These are phyloP conservation scores for Mortierella sp. DNA, from an alignment of 371 early-diverging fungal species.

Conservation along the genomic window DNA sequence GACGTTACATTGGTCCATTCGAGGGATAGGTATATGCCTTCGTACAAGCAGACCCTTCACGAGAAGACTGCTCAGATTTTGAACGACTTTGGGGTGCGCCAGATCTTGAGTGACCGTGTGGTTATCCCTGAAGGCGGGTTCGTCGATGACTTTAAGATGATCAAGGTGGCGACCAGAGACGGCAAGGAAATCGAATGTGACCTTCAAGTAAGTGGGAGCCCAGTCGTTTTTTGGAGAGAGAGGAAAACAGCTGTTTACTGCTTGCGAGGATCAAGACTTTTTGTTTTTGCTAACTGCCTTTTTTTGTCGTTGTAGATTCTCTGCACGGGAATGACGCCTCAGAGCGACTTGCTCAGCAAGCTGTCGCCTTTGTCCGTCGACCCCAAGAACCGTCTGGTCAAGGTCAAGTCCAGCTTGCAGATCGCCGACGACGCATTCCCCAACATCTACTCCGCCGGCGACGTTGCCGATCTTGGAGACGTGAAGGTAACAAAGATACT, in stretches of 20 bases:
- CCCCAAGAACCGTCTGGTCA: slow-evolving; percentile 63
- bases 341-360: slow-evolving; percentile 61
- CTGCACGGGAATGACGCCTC: slow-evolving; percentile 78
- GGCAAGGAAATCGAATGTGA: slow-evolving; percentile 67
- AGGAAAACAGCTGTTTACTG: background rate
- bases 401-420: slow-evolving; percentile 74
- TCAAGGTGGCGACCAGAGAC: slow-evolving; percentile 61
- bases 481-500: slow-evolving; percentile 57
- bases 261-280: background rate
- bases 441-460: slow-evolving; percentile 78
- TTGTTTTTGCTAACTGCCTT: background rate
- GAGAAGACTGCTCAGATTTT: slow-evolving; percentile 60
- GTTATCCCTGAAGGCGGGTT: slow-evolving; percentile 62
- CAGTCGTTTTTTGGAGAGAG: background rate
- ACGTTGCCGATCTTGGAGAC: slow-evolving; percentile 65
- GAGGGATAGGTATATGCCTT: slow-evolving; percentile 64
- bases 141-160: slow-evolving; percentile 62
- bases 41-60: slow-evolving; percentile 66
- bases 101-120: slow-evolving; percentile 65
- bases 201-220: slow-evolving; percentile 61
- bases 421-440: slow-evolving; percentile 70
- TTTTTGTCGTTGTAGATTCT: slow-evolving; percentile 58
- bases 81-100: slow-evolving; percentile 62
- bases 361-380: slow-evolving; percentile 64
- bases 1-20: slow-evolving; percentile 75